Evolutionary conservation across 2,329 filamentous ascomycete species (phyloP), one percentile per base, ranked within the genome.

Genomic region (Aspergillus udagawae): DNA sequence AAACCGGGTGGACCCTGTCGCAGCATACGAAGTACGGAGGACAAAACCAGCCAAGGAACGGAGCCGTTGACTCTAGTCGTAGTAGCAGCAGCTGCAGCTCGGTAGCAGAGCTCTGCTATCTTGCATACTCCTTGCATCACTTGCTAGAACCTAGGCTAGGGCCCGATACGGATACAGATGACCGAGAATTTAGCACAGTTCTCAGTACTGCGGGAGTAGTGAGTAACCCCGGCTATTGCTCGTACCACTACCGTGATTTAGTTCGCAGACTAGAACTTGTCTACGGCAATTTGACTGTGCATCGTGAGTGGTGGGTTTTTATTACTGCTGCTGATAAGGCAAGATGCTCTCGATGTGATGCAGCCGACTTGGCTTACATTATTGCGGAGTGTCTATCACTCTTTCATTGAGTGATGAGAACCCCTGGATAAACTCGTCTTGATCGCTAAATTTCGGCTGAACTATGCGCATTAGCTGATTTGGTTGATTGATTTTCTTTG

Each of bases 101-200:
- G 52, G 59, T 60, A 63, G 42, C n/a, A 45, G 10, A 45, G 59
- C 57, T 58, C 51, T 64, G 58, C 61, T 65, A 62, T 65, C 60
- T 60, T 64, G 62, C 63, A 60, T 63, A 49, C 45, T 32, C 45
- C 49, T 52, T 54, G 52, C 51, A 47, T 53, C 20, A 42, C n/a
- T 21, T 25, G 29, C 8, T 44, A 29, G 25, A 32, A 20, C 25
- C 6, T 44, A 53, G 32, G 45, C 8, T n/a, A 20, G 28, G 29
- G 29, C 12, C 12, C 1, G 29, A 32, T 14, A 5, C 29, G 1
- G 28, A 29, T 29, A 14, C 29, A 4, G 28, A 29, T 29, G 28
- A 12, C 29, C 29, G 29, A 32, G 29, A 4, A 32, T 14, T 5
- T 14, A 12, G 32, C 14, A 17, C 32, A 35, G 32, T 35, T 3